Evolutionary conservation across 2,329 filamentous ascomycete genomes (phyloP), one percentile per base, ranked within the genome.

Genomic region (Cytospora piceicola): DNA sequence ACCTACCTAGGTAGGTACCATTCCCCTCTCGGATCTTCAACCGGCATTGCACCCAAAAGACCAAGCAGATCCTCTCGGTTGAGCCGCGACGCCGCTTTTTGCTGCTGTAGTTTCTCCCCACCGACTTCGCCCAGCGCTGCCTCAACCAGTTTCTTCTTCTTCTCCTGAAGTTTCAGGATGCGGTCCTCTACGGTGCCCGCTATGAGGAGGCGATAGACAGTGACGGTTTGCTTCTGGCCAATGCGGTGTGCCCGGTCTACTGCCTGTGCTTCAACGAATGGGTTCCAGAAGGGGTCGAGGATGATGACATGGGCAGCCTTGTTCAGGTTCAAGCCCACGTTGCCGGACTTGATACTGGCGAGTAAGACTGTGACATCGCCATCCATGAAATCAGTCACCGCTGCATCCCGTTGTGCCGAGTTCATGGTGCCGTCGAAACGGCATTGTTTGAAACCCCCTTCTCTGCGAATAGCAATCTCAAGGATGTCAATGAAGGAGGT

Each of bases 211-310:
- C 91, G 88, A 74, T 96, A 91, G 2, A 96, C 89, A 61, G 86
- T 84, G 7, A 96, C 93, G 7, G 87, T 79, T 4, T 83, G 82
- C 68, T 81, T 78, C 77, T 96, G 93, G 0, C 92, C 93, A 70
- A 96, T 92, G 17, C 93, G 89, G 76, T 96, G 90, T 4, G 92
- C 91, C 24, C 93, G 89, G 74, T 95, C 93, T 58, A 96, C 89
- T 6, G 93, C 93, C 76, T 96, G 93, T 76, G 93, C 91, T 76
- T 96, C 93, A 54, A 94, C 89, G 73, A 90, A 95, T 0, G 93
- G 93, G 69, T 96, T 96, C 91, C 92, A 96, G 78, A 94, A 95
- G 0, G 92, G 92, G 73, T 96, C 92, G 72, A 95, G 86, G 68
- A 96, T 90, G 75, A 96, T 91, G 69, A 96, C 91, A 69, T 92